Percentiles rank a stretch among this genome's conserved stretches.
Evolutionary conservation across 148 eudicot species (phyloP).

Genomic region (Salicornia ramosissima): DNA sequence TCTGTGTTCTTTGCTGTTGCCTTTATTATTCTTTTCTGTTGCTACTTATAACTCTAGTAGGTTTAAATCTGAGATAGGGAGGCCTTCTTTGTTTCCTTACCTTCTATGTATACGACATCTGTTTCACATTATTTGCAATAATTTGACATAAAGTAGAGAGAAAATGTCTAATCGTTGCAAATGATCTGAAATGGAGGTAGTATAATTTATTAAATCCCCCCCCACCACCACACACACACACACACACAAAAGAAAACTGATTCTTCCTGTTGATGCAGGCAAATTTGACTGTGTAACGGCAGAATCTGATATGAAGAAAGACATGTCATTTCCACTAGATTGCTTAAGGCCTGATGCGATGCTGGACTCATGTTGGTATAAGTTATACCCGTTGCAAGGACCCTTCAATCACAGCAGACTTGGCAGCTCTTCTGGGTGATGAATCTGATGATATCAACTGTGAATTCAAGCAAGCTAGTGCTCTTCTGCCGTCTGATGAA

Average conservation of each 20-base stretch:
- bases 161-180: too few species aligned
- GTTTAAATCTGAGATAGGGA: not conserved
- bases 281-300: slow-evolving; percentile 25
- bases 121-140: too few species aligned
- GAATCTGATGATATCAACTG: slow-evolving; percentile 44
- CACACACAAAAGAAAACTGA: too few species aligned
- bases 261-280: slow-evolving; percentile 31
- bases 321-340: slow-evolving; percentile 30
- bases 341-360: slow-evolving; percentile 55
- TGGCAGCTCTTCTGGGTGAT: slow-evolving; percentile 47
- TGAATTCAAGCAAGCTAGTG: slow-evolving; percentile 33
- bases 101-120: too few species aligned
- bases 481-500: slow-evolving; percentile 23
- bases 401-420: slow-evolving; percentile 35
- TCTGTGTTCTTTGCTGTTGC: not conserved
- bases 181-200: too few species aligned
- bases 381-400: too few species aligned
- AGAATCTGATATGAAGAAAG: slow-evolving; percentile 34
- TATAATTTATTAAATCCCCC: too few species aligned
- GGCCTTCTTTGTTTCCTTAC: not conserved
- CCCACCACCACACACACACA: too few species aligned
- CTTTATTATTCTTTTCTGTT: not conserved
- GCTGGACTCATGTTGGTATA: slow-evolving; percentile 54
- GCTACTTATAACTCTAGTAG: not conserved
- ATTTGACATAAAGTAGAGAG: too few species aligned